Evolutionary conservation across 208 protist species (phyloP).

Genomic region (Acanthamoeba lugdunensis): DNA sequence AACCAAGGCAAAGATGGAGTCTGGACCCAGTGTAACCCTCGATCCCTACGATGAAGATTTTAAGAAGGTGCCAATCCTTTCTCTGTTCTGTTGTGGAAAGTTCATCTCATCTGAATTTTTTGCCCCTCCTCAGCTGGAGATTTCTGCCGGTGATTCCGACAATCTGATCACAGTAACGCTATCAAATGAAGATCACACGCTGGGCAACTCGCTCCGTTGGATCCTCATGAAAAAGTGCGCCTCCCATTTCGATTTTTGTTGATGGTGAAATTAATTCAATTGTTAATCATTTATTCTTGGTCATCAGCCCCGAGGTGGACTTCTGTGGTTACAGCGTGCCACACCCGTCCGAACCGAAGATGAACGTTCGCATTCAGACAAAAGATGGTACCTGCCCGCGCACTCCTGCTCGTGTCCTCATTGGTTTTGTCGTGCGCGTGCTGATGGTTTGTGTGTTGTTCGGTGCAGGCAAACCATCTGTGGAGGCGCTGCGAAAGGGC

Average conservation of each 20-base stretch:
- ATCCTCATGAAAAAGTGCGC: slow-evolving; percentile 67
- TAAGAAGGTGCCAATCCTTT: neutral
- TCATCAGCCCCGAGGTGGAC: slow-evolving; percentile 27
- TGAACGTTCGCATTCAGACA: slow-evolving; percentile 57
- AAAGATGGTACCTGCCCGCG: slow-evolving; percentile 11
- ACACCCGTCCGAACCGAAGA: slow-evolving; percentile 65
- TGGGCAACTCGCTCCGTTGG: slow-evolving; percentile 63
- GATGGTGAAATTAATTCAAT: neutral
- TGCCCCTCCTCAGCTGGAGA: neutral
- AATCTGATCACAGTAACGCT: slow-evolving; percentile 46
- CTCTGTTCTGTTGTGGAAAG: neutral
- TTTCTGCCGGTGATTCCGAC: slow-evolving; percentile 9
- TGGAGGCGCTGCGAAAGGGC: slow-evolving; percentile 49
- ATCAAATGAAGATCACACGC: slow-evolving; percentile 57
- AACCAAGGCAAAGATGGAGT: neutral
- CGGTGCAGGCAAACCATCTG: neutral
- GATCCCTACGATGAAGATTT: slow-evolving; percentile 25
- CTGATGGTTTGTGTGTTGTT: neutral
- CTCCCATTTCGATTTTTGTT: slow-evolving; percentile 1
- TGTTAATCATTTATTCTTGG: neutral
- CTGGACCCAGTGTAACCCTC: slow-evolving; percentile 7
- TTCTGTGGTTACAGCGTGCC: slow-evolving; percentile 73
- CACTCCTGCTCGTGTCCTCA: neutral
- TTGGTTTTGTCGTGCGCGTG: no score
- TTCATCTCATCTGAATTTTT: neutral